Conservation (phyloP, 2,329 filamentous ascomycete species). For the Colletotrichum destructivum region DNA sequence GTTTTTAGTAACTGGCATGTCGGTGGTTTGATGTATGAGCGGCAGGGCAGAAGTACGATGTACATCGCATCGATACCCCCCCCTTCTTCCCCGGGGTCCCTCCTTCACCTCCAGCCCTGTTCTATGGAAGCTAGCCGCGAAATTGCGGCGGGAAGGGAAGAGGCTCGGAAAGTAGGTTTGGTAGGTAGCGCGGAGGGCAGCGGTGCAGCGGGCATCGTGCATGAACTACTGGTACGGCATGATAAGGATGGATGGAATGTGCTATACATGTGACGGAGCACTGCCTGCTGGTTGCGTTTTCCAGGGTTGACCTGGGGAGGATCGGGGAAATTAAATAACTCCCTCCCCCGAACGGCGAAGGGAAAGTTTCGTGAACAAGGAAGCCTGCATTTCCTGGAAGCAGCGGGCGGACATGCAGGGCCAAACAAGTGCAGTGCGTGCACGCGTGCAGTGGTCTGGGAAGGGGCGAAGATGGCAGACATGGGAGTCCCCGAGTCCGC, state of each 20-base stretch:
- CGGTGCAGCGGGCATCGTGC: conserved; percentile 42
- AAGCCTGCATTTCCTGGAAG: conserved; percentile 27
- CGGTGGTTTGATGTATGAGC: conserved; percentile 30
- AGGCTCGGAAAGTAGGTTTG: conserved; percentile 25
- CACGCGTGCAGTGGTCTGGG: conserved; percentile 22
- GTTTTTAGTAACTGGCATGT: conserved; percentile 25
- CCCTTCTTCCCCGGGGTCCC: not conserved
- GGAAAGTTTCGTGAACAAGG: conserved; percentile 33
- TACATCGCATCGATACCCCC: conserved; percentile 14
- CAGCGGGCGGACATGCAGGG: conserved; percentile 30
- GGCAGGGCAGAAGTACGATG: conserved; percentile 23
- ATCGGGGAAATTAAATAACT: not conserved
- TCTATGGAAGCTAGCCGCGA: conserved; percentile 27
- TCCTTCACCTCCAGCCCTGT: conserved; percentile 28
- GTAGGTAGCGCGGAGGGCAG: conserved; percentile 18
- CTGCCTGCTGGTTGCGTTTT: conserved; percentile 23
- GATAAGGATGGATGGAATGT: conserved; percentile 31
- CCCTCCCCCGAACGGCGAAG: conserved; percentile 12
- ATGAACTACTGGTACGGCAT: conserved; percentile 44
- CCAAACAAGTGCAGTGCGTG: conserved; percentile 16
- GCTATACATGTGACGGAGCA: conserved; percentile 39
- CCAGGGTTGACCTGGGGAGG: conserved; percentile 25
- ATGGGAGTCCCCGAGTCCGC: conserved; percentile 36
- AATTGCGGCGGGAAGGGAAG: conserved; percentile 24
- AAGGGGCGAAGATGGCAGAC: conserved; percentile 38